Evolutionary conservation across 495 filamentous ascomycete species (phyloP).

Genomic region (Annulohypoxylon nitens): DNA sequence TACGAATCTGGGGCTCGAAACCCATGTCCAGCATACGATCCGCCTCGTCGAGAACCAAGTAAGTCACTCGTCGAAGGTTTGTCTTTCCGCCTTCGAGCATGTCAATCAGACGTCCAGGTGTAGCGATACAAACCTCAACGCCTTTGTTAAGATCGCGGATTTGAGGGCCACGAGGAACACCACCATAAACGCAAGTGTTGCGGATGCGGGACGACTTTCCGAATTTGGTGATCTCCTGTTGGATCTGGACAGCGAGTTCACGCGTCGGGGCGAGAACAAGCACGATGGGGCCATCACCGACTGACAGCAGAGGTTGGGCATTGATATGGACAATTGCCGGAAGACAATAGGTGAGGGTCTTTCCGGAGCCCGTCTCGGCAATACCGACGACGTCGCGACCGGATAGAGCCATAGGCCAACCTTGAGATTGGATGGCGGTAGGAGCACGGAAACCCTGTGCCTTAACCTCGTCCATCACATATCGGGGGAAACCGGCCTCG

Average conservation of each 20-base stretch:
- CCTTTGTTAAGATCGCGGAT: slow-evolving; percentile 92
- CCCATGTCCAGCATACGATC: slow-evolving; percentile 95
- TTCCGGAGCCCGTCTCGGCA: slow-evolving; percentile 98
- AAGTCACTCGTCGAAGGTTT: slow-evolving; percentile 97
- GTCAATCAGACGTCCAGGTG: slow-evolving; percentile 96
- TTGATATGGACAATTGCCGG: slow-evolving; percentile 99
- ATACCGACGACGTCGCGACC: slow-evolving; percentile 99
- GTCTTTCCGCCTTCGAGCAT: slow-evolving; percentile 98
- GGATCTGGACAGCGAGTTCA: slow-evolving; percentile 98
- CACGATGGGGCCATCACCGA: slow-evolving; percentile 96
- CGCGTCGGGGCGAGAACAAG: slow-evolving; percentile 95
- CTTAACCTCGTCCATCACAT: slow-evolving; percentile 98
- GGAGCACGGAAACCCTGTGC: slow-evolving; percentile 93
- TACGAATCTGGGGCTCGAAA: slow-evolving; percentile 90
- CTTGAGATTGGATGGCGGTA: slow-evolving; percentile 97
- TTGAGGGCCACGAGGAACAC: slow-evolving; percentile 96
- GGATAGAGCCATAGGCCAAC: slow-evolving; percentile 99
- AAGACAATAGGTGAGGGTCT: slow-evolving; percentile 98
- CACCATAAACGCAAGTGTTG: slow-evolving; percentile 99
- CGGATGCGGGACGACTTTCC: slow-evolving; percentile 97
- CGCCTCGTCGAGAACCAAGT: slow-evolving; percentile 90
- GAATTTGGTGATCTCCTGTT: slow-evolving; percentile 94
- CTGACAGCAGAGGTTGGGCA: slow-evolving; percentile 96
- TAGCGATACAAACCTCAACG: slow-evolving; percentile 94
- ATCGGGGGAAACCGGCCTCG: slow-evolving; percentile 94